Evolutionary conservation across 1,139 yeast species (phyloP).

Genomic region (Suhomyces taliae): DNA sequence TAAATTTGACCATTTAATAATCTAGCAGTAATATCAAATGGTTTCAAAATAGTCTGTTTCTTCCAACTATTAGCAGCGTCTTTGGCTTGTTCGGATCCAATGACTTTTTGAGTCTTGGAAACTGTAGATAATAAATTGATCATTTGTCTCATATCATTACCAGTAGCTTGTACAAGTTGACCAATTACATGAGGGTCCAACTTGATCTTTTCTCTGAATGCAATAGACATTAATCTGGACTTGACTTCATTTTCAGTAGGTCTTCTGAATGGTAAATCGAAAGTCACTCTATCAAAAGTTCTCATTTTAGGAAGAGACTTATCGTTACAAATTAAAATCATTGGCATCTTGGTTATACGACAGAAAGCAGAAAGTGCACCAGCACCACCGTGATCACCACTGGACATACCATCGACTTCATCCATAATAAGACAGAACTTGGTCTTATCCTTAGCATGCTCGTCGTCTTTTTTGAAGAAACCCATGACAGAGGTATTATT

Average conservation of each 20-base stretch:
- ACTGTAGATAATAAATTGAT: slow-evolving; percentile 86
- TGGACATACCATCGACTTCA: slow-evolving; percentile 99
- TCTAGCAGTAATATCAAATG: slow-evolving; percentile 85
- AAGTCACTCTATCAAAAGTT: slow-evolving; percentile 85
- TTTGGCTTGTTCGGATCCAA: slow-evolving; percentile 52
- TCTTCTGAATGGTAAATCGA: slow-evolving; percentile 81
- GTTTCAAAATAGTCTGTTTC: slow-evolving; percentile 86
- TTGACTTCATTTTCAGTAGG: slow-evolving; percentile 82
- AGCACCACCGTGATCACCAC: slow-evolving; percentile 98
- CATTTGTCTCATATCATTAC: slow-evolving; percentile 92
- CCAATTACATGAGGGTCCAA: slow-evolving; percentile 81
- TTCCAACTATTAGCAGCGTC: slow-evolving; percentile 74
- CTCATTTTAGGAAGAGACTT: slow-evolving; percentile 92
- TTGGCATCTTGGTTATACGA: slow-evolving; percentile 80
- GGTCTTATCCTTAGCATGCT: slow-evolving; percentile 33
- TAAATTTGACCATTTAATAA: slow-evolving; percentile 65
- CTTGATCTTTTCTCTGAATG: slow-evolving; percentile 77
- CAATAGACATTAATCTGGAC: slow-evolving; percentile 87
- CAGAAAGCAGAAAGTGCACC: slow-evolving; percentile 92
- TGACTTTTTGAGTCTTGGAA: slow-evolving; percentile 63
- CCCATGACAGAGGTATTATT: slow-evolving; percentile 85
- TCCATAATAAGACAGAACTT: slow-evolving; percentile 88
- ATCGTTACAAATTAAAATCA: slow-evolving; percentile 93
- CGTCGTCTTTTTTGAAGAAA: slow-evolving; percentile 46
- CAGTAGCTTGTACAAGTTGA: slow-evolving; percentile 80